Conservation (phyloP, 352 stramenopile species). For the Globisporangium paroecandrum region DNA sequence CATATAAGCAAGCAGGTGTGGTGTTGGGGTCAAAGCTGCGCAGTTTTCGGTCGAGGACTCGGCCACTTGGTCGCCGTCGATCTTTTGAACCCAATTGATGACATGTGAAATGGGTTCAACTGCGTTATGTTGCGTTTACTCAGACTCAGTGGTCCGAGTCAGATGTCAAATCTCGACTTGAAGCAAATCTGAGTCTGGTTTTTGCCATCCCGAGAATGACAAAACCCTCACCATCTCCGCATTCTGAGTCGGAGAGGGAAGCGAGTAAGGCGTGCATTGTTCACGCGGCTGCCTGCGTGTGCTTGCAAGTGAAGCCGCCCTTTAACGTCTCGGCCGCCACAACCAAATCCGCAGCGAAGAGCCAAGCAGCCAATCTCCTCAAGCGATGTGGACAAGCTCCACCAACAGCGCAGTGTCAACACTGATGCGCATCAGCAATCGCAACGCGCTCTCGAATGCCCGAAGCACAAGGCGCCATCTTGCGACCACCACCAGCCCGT, state of each 20-base stretch:
- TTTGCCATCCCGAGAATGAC: not conserved
- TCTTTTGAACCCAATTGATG: not conserved
- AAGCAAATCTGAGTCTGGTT: not conserved
- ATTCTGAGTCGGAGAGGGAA: constrained; percentile 6
- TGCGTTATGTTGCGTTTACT: not conserved
- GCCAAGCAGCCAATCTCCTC: not conserved
- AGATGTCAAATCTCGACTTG: too few species aligned
- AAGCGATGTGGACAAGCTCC: constrained; percentile 2
- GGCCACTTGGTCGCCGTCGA: too few species aligned
- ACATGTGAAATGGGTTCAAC: not conserved
- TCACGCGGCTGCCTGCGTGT: not conserved
- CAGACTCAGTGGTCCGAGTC: not conserved
- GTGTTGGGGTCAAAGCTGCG: too few species aligned
- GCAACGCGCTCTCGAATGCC: not conserved
- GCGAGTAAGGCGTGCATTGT: constrained; percentile 8
- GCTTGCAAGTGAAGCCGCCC: not conserved
- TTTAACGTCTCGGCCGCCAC: not conserved
- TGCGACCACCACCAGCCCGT: constrained; percentile 14
- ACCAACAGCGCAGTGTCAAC: not conserved
- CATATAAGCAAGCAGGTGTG: too few species aligned
- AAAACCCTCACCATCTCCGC: not conserved
- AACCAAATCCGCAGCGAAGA: constrained; percentile 1
- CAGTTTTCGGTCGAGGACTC: too few species aligned
- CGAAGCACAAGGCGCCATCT: not conserved
- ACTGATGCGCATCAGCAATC: not conserved